Percentiles rank a stretch among this genome's conserved stretches.
These are phyloP conservation scores for Lasiodiplodia hormozganensis DNA, from an alignment of 2,329 filamentous ascomycete genomes.

Conservation along the genomic window DNA sequence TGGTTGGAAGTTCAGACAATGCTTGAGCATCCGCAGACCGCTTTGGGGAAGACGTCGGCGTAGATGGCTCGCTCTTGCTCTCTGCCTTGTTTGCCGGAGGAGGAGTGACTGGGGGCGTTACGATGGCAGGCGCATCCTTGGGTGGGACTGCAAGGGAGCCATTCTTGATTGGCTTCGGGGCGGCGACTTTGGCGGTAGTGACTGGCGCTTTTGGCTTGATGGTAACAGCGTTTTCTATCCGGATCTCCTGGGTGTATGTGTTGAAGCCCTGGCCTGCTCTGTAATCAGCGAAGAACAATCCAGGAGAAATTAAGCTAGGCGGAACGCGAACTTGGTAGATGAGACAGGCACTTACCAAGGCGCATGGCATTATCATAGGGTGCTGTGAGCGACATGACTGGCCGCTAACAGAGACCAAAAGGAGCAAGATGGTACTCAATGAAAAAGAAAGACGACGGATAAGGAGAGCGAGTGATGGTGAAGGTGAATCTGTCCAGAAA, in stretches of 20 bases:
- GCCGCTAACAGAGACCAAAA: background rate
- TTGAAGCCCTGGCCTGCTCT: constrained; percentile 46
- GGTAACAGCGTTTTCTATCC: constrained; percentile 46
- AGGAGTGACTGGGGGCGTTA: constrained; percentile 35
- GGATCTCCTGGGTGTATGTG: constrained; percentile 50
- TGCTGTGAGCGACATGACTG: constrained; percentile 42
- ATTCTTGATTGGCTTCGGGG: constrained; percentile 5
- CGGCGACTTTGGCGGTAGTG: constrained; percentile 28
- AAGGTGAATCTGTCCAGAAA: background rate
- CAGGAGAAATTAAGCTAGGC: background rate
- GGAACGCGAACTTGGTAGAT: background rate
- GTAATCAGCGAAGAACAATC: background rate
- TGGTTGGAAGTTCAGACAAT: background rate
- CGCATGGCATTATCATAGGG: constrained; percentile 49
- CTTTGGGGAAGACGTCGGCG: background rate
- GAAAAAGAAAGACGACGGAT: background rate
- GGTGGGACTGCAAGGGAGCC: background rate
- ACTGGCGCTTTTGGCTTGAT: constrained; percentile 30
- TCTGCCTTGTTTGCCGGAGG: constrained; percentile 10
- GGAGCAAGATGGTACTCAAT: background rate
- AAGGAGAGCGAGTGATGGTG: background rate
- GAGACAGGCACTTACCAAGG: constrained; percentile 35
- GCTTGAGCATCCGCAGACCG: background rate
- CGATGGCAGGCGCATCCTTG: background rate
- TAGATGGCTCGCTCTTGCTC: background rate